A percentile compares a stretch with the other conserved stretches of the same genome.
phyloP scores from a whole-genome alignment of 768 basidiomycete genomes.

The Hericium alpestre region DNA sequence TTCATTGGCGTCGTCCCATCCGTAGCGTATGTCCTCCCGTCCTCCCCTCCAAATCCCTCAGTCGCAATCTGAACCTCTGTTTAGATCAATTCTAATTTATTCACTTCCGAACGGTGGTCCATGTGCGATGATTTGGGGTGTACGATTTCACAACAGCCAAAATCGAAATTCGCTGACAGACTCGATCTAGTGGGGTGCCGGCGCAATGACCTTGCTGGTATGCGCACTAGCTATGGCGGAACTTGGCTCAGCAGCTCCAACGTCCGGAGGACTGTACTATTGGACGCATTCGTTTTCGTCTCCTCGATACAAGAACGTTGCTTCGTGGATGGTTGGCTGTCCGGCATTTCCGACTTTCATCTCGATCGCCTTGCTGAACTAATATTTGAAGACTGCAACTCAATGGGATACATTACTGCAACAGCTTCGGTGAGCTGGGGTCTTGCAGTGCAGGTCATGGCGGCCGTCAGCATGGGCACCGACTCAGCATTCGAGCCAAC shows the following conservation, averaged over 20 bases:
- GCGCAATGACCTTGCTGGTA: slow-evolving; percentile 22
- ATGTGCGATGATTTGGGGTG: slow-evolving; percentile 24
- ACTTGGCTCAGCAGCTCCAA: slow-evolving; percentile 25
- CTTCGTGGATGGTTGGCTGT: slow-evolving; percentile 32
- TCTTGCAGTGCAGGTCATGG: slow-evolving; percentile 28
- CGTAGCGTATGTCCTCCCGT: slow-evolving; percentile 8
- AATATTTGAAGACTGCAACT: slow-evolving; percentile 19
- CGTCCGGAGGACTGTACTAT: slow-evolving; percentile 27
- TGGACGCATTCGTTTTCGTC: slow-evolving; percentile 26
- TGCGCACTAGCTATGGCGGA: slow-evolving; percentile 26
- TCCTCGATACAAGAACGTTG: slow-evolving; percentile 23
- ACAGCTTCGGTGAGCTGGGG: slow-evolving; percentile 29
- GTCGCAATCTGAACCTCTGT: background rate
- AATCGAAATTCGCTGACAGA: background rate
- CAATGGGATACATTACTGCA: slow-evolving; percentile 26
- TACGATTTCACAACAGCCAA: background rate
- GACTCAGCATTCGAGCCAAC: slow-evolving; percentile 18
- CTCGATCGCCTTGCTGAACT: background rate
- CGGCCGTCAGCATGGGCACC: slow-evolving; percentile 25
- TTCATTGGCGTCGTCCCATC: slow-evolving; percentile 21
- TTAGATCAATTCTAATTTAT: slow-evolving; percentile 16
- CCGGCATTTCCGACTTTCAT: slow-evolving; percentile 2
- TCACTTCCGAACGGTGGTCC: slow-evolving; percentile 23
- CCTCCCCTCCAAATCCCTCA: no score
- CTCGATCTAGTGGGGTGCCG: slow-evolving; percentile 22